A percentile compares a stretch with the other conserved stretches of the same genome.
These are phyloP conservation scores for Tubosaeta sp. DNA, from an alignment of 768 basidiomycete genomes.

Conservation along the genomic window DNA sequence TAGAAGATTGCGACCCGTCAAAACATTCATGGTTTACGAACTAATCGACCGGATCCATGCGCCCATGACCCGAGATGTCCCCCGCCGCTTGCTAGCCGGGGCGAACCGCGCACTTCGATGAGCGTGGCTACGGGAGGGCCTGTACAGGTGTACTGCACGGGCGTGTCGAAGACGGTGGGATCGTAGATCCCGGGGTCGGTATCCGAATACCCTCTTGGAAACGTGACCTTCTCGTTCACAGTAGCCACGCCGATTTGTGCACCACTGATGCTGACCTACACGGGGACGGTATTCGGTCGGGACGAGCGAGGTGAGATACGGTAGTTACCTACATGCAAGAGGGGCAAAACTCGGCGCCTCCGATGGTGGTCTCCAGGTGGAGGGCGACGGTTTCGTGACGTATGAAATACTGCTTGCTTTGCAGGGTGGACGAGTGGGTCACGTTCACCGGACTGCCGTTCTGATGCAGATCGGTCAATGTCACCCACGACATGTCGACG, in stretches of 20 bases:
- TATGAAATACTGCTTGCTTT: constrained; percentile 68
- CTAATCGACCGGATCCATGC: constrained; percentile 21
- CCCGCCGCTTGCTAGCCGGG: constrained; percentile 33
- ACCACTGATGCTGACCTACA: constrained; percentile 52
- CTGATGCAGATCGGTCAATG: constrained; percentile 20
- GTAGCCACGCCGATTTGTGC: constrained; percentile 46
- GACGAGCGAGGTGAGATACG: too few relatives aligned
- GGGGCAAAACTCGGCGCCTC: constrained; percentile 80
- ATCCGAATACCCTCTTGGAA: constrained; percentile 73
- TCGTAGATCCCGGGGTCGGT: constrained; percentile 68
- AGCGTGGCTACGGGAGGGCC: constrained; percentile 48
- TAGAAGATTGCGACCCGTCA: background rate
- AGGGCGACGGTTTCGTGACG: constrained; percentile 80
- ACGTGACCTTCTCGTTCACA: constrained; percentile 48
- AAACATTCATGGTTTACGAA: background rate
- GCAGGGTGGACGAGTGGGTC: constrained; percentile 47
- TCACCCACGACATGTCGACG: background rate
- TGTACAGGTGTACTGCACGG: constrained; percentile 44
- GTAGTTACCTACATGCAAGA: constrained; percentile 48
- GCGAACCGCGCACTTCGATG: constrained; percentile 23
- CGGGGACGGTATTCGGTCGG: too few relatives aligned
- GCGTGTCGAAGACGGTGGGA: constrained; percentile 35
- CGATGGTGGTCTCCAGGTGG: constrained; percentile 51
- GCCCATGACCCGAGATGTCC: constrained; percentile 13
- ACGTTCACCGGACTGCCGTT: constrained; percentile 38